Percentiles rank a stretch among this genome's conserved stretches.
Evolutionary conservation across 2,329 filamentous ascomycete species (phyloP).

Genomic region (Aspergillus hiratsukae): DNA sequence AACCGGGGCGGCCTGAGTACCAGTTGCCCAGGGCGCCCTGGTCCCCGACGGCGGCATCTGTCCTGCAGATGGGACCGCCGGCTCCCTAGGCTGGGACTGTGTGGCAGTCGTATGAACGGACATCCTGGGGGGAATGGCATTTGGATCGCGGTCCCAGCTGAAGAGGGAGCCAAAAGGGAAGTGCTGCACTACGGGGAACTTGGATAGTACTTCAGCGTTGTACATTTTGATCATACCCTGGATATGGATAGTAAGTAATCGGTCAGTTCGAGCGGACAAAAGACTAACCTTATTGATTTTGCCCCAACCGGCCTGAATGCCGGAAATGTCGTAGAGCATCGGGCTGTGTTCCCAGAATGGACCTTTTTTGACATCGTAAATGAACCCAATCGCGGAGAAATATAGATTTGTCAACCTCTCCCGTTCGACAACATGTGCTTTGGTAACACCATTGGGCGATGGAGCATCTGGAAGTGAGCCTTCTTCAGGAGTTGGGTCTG

Average conservation of each 20-base stretch:
- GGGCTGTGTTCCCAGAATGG: conserved; percentile 98
- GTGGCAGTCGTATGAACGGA: conserved; percentile 51
- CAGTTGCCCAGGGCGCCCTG: conserved; percentile 34
- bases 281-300: conserved; percentile 80
- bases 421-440: conserved; percentile 58
- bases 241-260: conserved; percentile 25
- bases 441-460: conserved; percentile 65
- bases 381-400: conserved; percentile 93
- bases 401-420: conserved; percentile 75
- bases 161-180: conserved; percentile 81
- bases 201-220: conserved; percentile 90
- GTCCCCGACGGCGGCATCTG: conserved; percentile 21
- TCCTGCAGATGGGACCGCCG: conserved; percentile 12
- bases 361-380: conserved; percentile 92
- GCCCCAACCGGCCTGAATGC: conserved; percentile 88
- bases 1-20: conserved; percentile 14
- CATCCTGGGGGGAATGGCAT: conserved; percentile 47
- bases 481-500: conserved; percentile 66
- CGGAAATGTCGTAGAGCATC: conserved; percentile 89
- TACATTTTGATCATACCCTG: conserved; percentile 99
- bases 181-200: conserved; percentile 98
- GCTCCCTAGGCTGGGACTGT: conserved; percentile 19
- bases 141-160: conserved; percentile 66
- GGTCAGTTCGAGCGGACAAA: not conserved
- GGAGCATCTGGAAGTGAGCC: conserved; percentile 71